Base-by-base conservation (phyloP, 2,329 filamentous ascomycete species). In the Pseudocercospora vitis region DNA sequence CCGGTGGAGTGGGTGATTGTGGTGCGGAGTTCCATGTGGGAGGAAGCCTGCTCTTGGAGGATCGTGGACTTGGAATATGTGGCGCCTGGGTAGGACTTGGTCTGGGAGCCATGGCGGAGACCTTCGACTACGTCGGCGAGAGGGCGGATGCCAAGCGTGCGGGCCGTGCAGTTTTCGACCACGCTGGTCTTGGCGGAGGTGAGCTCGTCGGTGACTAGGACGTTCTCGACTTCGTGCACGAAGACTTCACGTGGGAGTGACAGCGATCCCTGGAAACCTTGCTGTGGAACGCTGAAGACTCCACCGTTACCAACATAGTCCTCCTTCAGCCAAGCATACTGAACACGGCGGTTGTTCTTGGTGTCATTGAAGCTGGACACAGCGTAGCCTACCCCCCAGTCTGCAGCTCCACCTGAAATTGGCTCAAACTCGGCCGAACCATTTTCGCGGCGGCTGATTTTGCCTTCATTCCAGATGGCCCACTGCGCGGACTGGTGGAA, bases 321-420 rank as follows among this genome's bases (percentile, higher is more conserved):
- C 50, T 78, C 75, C 3, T 70, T 71, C 2, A 72, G 68, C 75
- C 75, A 78, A 4, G 73, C 75, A 68, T 73, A 77, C 49, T 76
- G 74, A 12, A 78, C 71, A 39, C 75, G 73, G 16, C 75, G 71
- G 58, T 76, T 69, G 65, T 76, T 71, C 70, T 77, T 78, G 23
- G 73, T 73, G 58, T 78, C 75, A 57, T 74, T 71, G 70, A 78
- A 77, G 58, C 71, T 74, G 5, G 73, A 74, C 2, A 77, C 67
- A 4, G 75, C 75, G 53, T 78, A 78, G 4, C 72, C 67, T 4
- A 72, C 62, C 47, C 74, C 75, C 60, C 73, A 77, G 56, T 77
- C 75, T 4, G 68, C 73, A 14, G 70, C 69, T 37, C 74, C 74
- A 21, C 74, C 74, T 18, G 74, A 66, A n/a, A 73, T 63, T 9